Base-by-base conservation (phyloP, 1,139 yeast genomes). In the Arxiozyma slooffiae region DNA sequence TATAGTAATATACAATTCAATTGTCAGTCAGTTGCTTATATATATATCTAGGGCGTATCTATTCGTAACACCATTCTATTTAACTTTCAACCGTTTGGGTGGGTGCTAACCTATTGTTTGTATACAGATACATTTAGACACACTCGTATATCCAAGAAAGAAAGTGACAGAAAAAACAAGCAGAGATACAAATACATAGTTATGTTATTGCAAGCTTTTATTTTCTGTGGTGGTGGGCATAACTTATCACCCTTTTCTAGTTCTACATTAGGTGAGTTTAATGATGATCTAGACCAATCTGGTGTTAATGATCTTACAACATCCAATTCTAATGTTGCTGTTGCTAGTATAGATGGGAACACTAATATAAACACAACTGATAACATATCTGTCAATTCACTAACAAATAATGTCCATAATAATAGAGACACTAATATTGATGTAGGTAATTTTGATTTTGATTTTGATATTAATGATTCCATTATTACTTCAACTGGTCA, bases 221-320 rank as follows among this genome's bases (percentile, higher is more conserved):
- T 92, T 34, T 77, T 88, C 53, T 90, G 97, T 69, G 97, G 97
- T 6, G 80, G 78, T 49, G 97, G 97, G 21, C 75, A 75, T 37
- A 75, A 77, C 44, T 72, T 92, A 58, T 67, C 79, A 16, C 97
- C 97, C 0, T 79, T 89, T 55, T 78, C 94, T 0, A 71, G 76
- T 41, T 75, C 74, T 41, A 51, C 58, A 34, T 44, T 41, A 37
- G 41, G 48, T 36, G 45, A 34, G 18, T 44, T 44, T 47, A 21
- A 34, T 26, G 42, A 24, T 41, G 24, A 38, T 6, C 16, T 24
- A 16, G 41, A 38, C 8, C 37, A 23, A 3, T 34, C 42, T n/a
- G 34, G 26, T 20, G 18, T 22, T 17, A 18, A 11, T 8, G 46
- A 46, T n/a, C 17, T 20, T 21, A 16, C 37, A 18, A 70, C 79